A percentile compares a stretch with the other conserved stretches of the same genome.
phyloP scores from a whole-genome alignment of 345 rosid genomes.

The Noccaea bulbosa region DNA sequence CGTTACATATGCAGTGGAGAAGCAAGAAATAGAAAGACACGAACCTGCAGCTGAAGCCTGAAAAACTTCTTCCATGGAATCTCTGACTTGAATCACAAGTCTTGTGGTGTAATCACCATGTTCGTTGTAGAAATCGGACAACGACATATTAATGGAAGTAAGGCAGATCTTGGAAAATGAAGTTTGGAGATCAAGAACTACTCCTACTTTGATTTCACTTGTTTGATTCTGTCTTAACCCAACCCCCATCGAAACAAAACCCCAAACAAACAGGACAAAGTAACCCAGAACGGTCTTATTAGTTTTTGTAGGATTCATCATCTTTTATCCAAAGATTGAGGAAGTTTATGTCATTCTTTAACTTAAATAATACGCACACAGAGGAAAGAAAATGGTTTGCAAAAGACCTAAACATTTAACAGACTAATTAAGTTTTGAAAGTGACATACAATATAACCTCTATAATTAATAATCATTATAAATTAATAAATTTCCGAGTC shows the following conservation, averaged over 20 bases:
- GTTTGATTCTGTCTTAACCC: slow-evolving; percentile 19
- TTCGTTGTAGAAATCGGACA: slow-evolving; percentile 36
- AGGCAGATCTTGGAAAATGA: slow-evolving; percentile 18
- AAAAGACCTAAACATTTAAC: no score
- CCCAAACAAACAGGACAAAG: background rate
- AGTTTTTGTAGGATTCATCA: slow-evolving; percentile 7
- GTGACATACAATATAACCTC: no score
- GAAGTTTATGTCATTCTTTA: slow-evolving; percentile 7
- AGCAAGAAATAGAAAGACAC: slow-evolving; percentile 1
- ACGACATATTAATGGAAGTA: slow-evolving; percentile 39
- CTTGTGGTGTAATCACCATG: slow-evolving; percentile 39
- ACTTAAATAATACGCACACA: background rate
- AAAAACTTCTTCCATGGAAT: slow-evolving; percentile 38
- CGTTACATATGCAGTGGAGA: background rate
- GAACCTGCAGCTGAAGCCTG: slow-evolving; percentile 50
- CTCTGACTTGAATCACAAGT: slow-evolving; percentile 31
- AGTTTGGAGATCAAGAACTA: slow-evolving; percentile 46
- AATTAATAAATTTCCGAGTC: no score
- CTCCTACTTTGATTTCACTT: slow-evolving; percentile 42
- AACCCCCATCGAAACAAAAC: slow-evolving; percentile 12
- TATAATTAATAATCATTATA: no score
- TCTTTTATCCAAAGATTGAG: slow-evolving; percentile 13
- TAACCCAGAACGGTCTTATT: slow-evolving; percentile 10
- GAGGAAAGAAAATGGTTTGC: background rate
- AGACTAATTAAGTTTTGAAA: no score